Evolutionary conservation across 257 asterid genomes (phyloP), one percentile per base, ranked within the genome.

Genomic region (Eucommia ulmoides): DNA sequence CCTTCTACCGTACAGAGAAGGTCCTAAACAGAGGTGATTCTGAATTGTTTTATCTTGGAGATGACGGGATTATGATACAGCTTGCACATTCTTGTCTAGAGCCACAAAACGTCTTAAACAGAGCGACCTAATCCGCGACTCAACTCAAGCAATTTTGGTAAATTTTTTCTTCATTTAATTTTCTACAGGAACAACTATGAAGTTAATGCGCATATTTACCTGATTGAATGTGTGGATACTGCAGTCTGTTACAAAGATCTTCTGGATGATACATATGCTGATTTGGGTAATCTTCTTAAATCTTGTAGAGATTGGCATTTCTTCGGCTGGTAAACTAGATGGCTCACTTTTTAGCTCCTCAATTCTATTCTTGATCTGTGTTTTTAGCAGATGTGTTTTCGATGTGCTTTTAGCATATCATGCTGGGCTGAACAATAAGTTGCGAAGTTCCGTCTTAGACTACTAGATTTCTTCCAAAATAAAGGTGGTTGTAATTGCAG

Each of bases 181-280:
- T 18, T 53, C 38, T 29, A 5, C 12, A n/a, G n/a, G n/a, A n/a
- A n/a, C n/a, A n/a, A n/a, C n/a, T n/a, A n/a, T n/a, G n/a, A n/a
- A n/a, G n/a, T n/a, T n/a, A n/a, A n/a, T n/a, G n/a, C n/a, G n/a
- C 38, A 29, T 29, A 38, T 38, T 49, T 55, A 45, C 54, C 50
- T 70, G 20, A 52, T 46, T 33, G 49, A 42, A 23, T n/a, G 46
- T 55, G 41, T 38, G 49, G 56, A 41, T 56, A 65, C 47, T 74
- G 83, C 91, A 88, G 97, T 88, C 65, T 94, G 91, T 45, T 88
- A 84, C 65, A 88, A 88, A 70, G 97, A 88, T 67, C 78, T 88
- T 66, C 53, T 85, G 78, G 83, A 76, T 48, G 80, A 88, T 64
- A 83, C 97, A 18, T 80, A 76, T 41, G 70, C 70, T 62, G 97